Base-by-base conservation (phyloP, 2,329 filamentous ascomycete genomes). In the Teratosphaeriaceae sp. region DNA sequence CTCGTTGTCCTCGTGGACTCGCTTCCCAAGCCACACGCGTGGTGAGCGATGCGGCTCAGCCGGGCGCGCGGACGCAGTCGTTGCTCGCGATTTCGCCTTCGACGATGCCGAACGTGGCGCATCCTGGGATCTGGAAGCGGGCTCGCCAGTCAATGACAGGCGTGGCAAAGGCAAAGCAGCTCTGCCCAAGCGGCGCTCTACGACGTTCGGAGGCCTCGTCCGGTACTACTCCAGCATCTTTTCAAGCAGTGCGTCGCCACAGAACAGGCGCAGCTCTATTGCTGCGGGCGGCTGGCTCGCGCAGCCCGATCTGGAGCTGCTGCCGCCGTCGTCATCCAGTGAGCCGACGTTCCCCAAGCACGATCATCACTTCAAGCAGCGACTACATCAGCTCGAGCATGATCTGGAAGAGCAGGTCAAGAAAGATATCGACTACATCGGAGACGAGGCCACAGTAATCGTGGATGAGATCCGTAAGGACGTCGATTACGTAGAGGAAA, bases 1-100 rank as follows among this genome's bases (percentile, higher is more conserved):
- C 3, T 47, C 49, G 2, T 50, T 58, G 5, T 40, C 44, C n/a
- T 57, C 68, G 2, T 74, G 71, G 71, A 62, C 66, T 20, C 61
- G 65, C 2, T 74, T 67, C 31, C 68, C 71, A 1, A 70, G 66
- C 5, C 68, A 73, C 44, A 69, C 63, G 4, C 66, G 69, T n/a
- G 48, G 53, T 1, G 56, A 63, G 21, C 65, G 71, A 11, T 62
- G 61, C 21, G 54, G 56, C 9, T 66, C 66, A 33, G 69, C 69
- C 3, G 59, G 65, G 1, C 54, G 55, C 18, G 26, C 46, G 1
- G 69, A 73, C 37, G 46, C 54, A 6, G 62, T 73, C 19, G 53
- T 59, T 12, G 56, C 62, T 11, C 65, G 66, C 1, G 69, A 72
- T 51, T 72, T 72, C 48, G 67, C 50, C 1, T n/a, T 20, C 15